Base-by-base conservation (phyloP, 1,284 basidiomycete genomes). In the Golubevia pallescens region DNA sequence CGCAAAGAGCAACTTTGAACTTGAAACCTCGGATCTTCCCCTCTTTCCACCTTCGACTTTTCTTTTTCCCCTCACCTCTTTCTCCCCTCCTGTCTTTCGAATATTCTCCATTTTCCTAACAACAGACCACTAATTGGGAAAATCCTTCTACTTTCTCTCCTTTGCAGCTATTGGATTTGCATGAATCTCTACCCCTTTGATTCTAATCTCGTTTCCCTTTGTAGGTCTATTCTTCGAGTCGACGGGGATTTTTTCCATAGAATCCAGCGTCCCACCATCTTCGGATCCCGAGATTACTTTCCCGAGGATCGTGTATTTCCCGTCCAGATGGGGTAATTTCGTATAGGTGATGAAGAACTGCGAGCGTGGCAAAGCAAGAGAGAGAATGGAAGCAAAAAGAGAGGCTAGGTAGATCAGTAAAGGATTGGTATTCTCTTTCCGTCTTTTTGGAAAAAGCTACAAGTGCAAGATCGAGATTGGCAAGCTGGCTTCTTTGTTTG, bases 381-480 rank as follows among this genome's bases (percentile, higher is more conserved):
- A 53, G 48, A 51, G 23, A 52, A 42, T 8, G 32, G 4, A 24
- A 51, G 52, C 10, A 16, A 4, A 10, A 21, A 28, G 54, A 21
- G 54, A 56, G 54, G 20, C 10, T 56, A 28, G 20, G 51, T 14
- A n/a, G 51, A 14, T n/a, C 51, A 52, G 16, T n/a, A 52, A 14
- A n/a, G 51, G n/a, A n/a, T 13, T 21, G 80, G 80, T 4, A 75
- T 70, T 58, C 77, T 71, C 61, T 75, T 76, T n/a, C 71, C 73
- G 55, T 83, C 80, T 2, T 77, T 83, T 65, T 81, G 75, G 64
- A 83, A 83, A 66, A 83, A 83, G 58, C 81, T 77, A 19, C 57
- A 34, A 34, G 58, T 6, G 53, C 8, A 62, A 52, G 32, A n/a
- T 16, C 19, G 52, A 38, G 58, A 34, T 3, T 23, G 6, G n/a